phyloP scores from a whole-genome alignment of 2,329 filamentous ascomycete species.

The Exserohilum rostratum region DNA sequence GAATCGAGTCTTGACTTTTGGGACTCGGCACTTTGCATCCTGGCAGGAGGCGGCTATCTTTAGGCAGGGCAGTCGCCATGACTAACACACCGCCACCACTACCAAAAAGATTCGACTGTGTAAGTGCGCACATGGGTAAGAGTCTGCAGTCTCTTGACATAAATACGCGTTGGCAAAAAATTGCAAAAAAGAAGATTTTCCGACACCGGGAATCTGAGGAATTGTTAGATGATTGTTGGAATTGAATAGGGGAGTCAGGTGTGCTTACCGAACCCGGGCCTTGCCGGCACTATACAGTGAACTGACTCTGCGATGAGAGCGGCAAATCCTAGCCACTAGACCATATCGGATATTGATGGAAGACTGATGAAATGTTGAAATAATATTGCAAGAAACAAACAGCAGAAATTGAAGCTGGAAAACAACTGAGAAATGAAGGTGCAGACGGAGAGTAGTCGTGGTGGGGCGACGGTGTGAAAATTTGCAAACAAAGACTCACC shows the following conservation, averaged over 20 bases:
- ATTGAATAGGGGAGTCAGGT: not conserved
- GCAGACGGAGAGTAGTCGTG: not conserved
- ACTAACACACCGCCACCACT: too few relatives aligned
- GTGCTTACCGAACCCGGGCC: constrained; percentile 19
- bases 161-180: too few relatives aligned
- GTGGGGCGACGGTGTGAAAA: not conserved
- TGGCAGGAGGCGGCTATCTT: too few relatives aligned
- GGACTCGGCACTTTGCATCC: too few relatives aligned
- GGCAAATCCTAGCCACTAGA: constrained; percentile 25
- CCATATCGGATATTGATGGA: constrained; percentile 21
- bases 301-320: constrained; percentile 19
- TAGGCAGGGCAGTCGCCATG: too few relatives aligned
- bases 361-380: not conserved
- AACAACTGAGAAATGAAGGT: not conserved
- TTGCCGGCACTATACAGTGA: constrained; percentile 19
- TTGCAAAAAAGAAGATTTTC: constrained; percentile 14
- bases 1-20: too few relatives aligned
- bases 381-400: too few relatives aligned
- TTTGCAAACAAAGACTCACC: not conserved
- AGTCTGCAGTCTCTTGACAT: too few relatives aligned
- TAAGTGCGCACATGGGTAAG: too few relatives aligned
- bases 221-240: not conserved
- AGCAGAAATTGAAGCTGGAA: not conserved
- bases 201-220: constrained; percentile 21
- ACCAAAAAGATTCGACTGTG: too few relatives aligned